Conservation (phyloP, 306 rosid species). For the Arachis stenosperma region DNA sequence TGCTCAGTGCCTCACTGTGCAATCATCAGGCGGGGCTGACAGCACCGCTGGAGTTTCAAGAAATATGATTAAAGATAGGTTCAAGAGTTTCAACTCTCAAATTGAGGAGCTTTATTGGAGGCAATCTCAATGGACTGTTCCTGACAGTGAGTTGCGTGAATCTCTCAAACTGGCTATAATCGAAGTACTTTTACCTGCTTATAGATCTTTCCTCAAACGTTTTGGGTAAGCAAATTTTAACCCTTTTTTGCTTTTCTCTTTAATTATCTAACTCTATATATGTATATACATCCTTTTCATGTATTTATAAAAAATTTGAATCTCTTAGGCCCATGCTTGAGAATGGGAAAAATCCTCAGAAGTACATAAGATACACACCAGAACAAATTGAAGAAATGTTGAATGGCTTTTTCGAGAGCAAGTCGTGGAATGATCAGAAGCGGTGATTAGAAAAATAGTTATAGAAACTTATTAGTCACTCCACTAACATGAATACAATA, state of each 20-base stretch:
- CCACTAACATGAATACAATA: no score
- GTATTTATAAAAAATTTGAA: neutral
- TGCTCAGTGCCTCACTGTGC: conserved; percentile 90
- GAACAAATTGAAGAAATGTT: conserved; percentile 87
- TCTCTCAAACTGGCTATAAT: conserved; percentile 93
- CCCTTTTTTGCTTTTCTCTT: neutral
- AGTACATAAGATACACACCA: conserved; percentile 67
- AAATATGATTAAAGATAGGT: conserved; percentile 75
- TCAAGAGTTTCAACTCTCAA: conserved; percentile 82
- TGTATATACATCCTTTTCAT: neutral
- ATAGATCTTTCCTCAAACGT: conserved; percentile 87
- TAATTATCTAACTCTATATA: neutral
- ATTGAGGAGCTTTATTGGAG: conserved; percentile 90
- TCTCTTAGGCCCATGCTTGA: conserved; percentile 85
- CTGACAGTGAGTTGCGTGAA: conserved; percentile 94
- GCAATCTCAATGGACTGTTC: conserved; percentile 97
- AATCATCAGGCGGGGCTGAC: conserved; percentile 63
- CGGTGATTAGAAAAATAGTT: conserved; percentile 44
- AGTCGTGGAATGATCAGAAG: conserved; percentile 83
- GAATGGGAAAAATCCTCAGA: conserved; percentile 78
- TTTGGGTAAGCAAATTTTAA: conserved; percentile 57
- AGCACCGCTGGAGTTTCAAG: conserved; percentile 69
- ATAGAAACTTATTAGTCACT: neutral
- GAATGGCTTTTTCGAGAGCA: conserved; percentile 86
- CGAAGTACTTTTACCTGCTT: conserved; percentile 94